Base-by-base conservation (phyloP, 805 yeast genomes). In the Scheffersomyces stipitis region DNA sequence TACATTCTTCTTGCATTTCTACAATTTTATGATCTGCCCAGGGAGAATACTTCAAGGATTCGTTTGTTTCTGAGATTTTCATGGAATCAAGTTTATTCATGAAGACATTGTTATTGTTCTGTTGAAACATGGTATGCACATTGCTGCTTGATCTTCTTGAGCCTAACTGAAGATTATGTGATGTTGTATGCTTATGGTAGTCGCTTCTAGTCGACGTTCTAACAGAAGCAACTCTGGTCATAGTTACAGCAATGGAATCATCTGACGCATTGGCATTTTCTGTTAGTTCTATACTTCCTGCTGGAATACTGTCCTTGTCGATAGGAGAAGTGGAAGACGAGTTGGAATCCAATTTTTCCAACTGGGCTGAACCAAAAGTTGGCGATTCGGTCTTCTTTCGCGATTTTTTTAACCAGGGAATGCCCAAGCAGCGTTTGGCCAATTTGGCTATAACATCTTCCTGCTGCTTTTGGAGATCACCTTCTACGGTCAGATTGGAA, bases 221-320 rank as follows among this genome's bases (percentile, higher is more conserved):
- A 2, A 67, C 64, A 0, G 73, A 66, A 5, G 73, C 61, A 7
- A 58, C 46, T 41, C 62, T 45, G 1, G 62, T 56, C 34, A 61
- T 52, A 12, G 55, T 41, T 12, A 54, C 52, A 3, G 48, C 53
- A 14, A 53, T 18, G 13, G 61, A 54, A 20, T 57, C 60, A 18
- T 30, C 38, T 6, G 59, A 49, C 6, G 33, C 13, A 31, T 40
- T 30, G 15, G 22, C 13, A 28, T 39, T 28, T 15, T 37, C 36
- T 18, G 30, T 26, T n/a, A 26, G 33, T 9, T 29, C 27, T n/a
- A n/a, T n/a, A n/a, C n/a, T n/a, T n/a, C n/a, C n/a, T 30, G 23
- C 4, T 36, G 31, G 15, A 20, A 7, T 10, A 20, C 24, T 20
- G 10, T 7, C 7, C 24, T 20, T 20, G 9, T 20, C 24, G 10